Percentiles rank a stretch among this genome's conserved stretches.
phyloP scores from a whole-genome alignment of 495 filamentous ascomycete species.

The Staphylotrichum tortipilum region DNA sequence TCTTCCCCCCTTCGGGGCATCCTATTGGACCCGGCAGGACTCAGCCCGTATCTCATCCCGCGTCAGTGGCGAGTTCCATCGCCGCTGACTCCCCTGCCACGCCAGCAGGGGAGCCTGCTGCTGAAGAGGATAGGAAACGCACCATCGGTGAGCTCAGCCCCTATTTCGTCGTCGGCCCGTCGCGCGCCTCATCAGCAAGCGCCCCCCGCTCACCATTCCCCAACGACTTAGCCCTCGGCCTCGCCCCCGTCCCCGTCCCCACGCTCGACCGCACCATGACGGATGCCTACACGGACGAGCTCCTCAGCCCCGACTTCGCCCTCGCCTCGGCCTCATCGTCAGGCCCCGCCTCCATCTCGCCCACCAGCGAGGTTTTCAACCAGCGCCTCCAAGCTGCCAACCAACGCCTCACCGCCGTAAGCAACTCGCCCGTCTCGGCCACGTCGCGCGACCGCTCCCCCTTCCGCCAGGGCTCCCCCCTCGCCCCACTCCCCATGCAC shows the following conservation, averaged over 20 bases:
- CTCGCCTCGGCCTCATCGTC: constrained; percentile 46
- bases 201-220: constrained; percentile 32
- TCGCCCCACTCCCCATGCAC: constrained; percentile 42
- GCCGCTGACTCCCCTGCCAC: constrained; percentile 49
- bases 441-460: constrained; percentile 68
- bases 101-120: constrained; percentile 39
- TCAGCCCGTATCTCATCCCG: constrained; percentile 36
- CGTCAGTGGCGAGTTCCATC: constrained; percentile 43
- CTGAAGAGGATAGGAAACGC: constrained; percentile 40
- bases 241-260: constrained; percentile 56
- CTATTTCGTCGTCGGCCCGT: constrained; percentile 43
- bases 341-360: constrained; percentile 41
- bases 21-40: constrained; percentile 29
- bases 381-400: constrained; percentile 71
- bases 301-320: constrained; percentile 62
- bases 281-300: constrained; percentile 75
- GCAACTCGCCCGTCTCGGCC: constrained; percentile 36
- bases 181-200: no score
- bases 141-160: constrained; percentile 38
- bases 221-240: constrained; percentile 41
- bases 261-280: constrained; percentile 82
- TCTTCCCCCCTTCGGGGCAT: constrained; percentile 29
- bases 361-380: constrained; percentile 56
- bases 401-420: constrained; percentile 54
- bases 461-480: constrained; percentile 69